Evolutionary conservation across 352 stramenopile genomes (phyloP), one percentile per base, ranked within the genome.

Genomic region (Phytophthora ohioensis): DNA sequence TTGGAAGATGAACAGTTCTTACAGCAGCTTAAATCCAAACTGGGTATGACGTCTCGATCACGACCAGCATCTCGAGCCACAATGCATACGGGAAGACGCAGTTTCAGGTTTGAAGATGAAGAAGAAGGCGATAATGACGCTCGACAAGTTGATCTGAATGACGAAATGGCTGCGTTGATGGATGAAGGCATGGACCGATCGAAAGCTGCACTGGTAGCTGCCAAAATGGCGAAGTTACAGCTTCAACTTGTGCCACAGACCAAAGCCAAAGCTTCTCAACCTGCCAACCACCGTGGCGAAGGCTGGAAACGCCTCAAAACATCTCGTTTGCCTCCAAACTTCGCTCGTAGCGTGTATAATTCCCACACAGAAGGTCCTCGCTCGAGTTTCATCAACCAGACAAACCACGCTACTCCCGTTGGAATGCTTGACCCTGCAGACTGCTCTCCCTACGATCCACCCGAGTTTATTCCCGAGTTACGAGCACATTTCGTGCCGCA

Each of bases 261-360:
- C 12, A 43, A 31, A 32, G 38, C 30, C 0, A 68, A 32, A 21
- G 48, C 2, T n/a, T 12, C 61, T 43, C 41, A 73, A 39, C 12
- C 74, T 57, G 11, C 39, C 3, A 73, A 60, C 0, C 67, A 57
- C 6, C 83, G 72, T 3, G 85, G 85, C 5, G 80, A 92, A 66
- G 87, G 85, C 56, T 94, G 85, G 87, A 93, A 93, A 63, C 84
- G 87, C 1, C 76, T 94, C 2, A 89, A 91, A 61, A 70, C 67
- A 0, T 80, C 80, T 4, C 78, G 77, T 3, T 52, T 94, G 46
- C 84, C 87, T 0, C 71, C 62, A 7, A 82, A 82, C 57, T 94
- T 94, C 58, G 87, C 82, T 46, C 77, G 82, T 9, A 81, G 49
- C 17, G 85, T 91, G 59, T 92, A 92, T 46, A 58, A 46, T 5